Evolutionary conservation across 2,329 filamentous ascomycete species (phyloP).

Genomic region (Pestalotiopsis sp.): DNA sequence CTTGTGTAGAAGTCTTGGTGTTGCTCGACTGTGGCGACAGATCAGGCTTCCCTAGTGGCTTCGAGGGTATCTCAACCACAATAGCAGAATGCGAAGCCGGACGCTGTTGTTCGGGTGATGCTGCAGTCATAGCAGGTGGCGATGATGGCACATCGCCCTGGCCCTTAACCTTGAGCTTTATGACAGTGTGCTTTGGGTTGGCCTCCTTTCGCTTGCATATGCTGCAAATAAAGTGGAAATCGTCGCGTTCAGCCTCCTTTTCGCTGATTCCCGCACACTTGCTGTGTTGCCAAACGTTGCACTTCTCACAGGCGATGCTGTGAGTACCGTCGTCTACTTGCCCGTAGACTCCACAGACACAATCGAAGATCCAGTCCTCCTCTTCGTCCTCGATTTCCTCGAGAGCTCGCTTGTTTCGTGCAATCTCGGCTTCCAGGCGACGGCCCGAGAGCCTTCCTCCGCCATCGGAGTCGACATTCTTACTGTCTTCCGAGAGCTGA

Average conservation of each 20-base stretch:
- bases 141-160: conserved; percentile 27
- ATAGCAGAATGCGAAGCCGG: conserved; percentile 16
- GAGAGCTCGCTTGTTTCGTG: conserved; percentile 76
- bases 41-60: conserved; percentile 17
- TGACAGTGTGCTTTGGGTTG: conserved; percentile 58
- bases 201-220: conserved; percentile 73
- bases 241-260: conserved; percentile 77
- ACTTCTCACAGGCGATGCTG: conserved; percentile 90
- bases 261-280: conserved; percentile 84
- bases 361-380: conserved; percentile 93
- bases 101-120: conserved; percentile 20
- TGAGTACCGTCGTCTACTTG: conserved; percentile 94
- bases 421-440: conserved; percentile 80
- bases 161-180: conserved; percentile 56
- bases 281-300: conserved; percentile 97
- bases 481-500: conserved; percentile 76
- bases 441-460: conserved; percentile 74
- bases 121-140: conserved; percentile 24
- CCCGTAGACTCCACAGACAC: conserved; percentile 86
- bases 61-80: conserved; percentile 24
- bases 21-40: conserved; percentile 14
- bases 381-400: conserved; percentile 71
- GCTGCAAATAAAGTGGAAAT: conserved; percentile 85
- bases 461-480: conserved; percentile 43
- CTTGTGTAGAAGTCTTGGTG: background rate